Conservation (phyloP, 2,329 filamentous ascomycete species). For the Pestalotiopsis sp. region DNA sequence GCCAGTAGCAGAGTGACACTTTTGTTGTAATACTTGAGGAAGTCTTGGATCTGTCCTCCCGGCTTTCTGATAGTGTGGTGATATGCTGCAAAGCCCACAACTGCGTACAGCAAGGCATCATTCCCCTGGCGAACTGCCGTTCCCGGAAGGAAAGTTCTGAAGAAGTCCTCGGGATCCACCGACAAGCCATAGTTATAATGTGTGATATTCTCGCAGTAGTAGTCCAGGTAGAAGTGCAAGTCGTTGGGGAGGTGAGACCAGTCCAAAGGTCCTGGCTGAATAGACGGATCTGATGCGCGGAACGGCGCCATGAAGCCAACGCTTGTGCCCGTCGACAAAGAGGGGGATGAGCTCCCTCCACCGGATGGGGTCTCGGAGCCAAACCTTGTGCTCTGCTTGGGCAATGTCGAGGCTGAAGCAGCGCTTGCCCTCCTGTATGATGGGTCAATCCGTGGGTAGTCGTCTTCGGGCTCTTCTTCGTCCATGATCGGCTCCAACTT, state of each 20-base stretch:
- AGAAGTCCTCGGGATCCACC: slow-evolving; percentile 72
- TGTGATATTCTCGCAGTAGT: slow-evolving; percentile 77
- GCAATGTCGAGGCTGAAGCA: slow-evolving; percentile 39
- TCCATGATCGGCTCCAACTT: slow-evolving; percentile 59
- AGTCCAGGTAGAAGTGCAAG: slow-evolving; percentile 76
- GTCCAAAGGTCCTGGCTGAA: slow-evolving; percentile 38
- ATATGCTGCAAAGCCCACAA: slow-evolving; percentile 89
- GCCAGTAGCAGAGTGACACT: slow-evolving; percentile 78
- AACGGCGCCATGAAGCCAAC: slow-evolving; percentile 37
- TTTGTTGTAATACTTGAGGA: slow-evolving; percentile 88
- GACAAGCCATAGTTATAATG: slow-evolving; percentile 83
- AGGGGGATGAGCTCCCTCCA: slow-evolving; percentile 54
- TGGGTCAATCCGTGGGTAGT: slow-evolving; percentile 21
- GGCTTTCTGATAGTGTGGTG: slow-evolving; percentile 75
- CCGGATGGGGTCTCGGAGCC: slow-evolving; percentile 58
- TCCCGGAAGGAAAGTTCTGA: slow-evolving; percentile 71
- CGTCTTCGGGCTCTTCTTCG: slow-evolving; percentile 51
- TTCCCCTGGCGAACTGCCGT: slow-evolving; percentile 67
- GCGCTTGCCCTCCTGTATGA: slow-evolving; percentile 40
- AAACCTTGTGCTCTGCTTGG: slow-evolving; percentile 42
- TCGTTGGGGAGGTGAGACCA: slow-evolving; percentile 68
- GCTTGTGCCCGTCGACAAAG: slow-evolving; percentile 49
- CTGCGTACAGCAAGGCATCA: slow-evolving; percentile 81
- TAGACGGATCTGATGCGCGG: slow-evolving; percentile 32
- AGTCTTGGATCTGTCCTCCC: slow-evolving; percentile 75